Evolutionary conservation across 257 asterid genomes (phyloP).

Genomic region (Solanum medicagineum): DNA sequence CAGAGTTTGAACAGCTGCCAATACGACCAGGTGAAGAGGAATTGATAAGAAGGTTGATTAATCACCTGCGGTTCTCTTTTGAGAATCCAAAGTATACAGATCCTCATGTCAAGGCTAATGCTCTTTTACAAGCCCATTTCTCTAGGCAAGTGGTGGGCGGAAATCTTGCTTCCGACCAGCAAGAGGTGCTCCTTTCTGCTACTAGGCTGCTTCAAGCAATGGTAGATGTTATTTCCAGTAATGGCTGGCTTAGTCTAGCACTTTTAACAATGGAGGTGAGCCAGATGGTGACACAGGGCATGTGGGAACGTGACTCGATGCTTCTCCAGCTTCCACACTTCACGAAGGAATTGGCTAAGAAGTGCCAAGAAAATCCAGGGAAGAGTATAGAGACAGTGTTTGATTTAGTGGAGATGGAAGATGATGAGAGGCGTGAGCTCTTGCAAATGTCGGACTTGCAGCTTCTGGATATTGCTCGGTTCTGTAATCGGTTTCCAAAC

Average conservation of each 20-base stretch:
- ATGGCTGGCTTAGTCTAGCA: conserved; percentile 29
- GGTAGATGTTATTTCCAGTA: conserved; percentile 38
- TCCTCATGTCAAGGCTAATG: conserved; percentile 33
- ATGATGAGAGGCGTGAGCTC: conserved; percentile 24
- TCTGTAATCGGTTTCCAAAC: conserved; percentile 28
- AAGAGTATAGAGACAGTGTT: conserved; percentile 24
- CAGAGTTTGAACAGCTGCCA: conserved; percentile 25
- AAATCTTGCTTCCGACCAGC: conserved; percentile 23
- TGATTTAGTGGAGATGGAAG: conserved; percentile 32
- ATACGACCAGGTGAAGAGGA: conserved; percentile 36
- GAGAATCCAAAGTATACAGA: conserved; percentile 18
- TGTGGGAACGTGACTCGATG: conserved; percentile 33
- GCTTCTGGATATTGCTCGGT: conserved; percentile 24
- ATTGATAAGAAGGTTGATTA: conserved; percentile 23
- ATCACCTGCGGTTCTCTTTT: conserved; percentile 29
- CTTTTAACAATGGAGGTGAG: conserved; percentile 30
- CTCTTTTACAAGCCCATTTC: conserved; percentile 30
- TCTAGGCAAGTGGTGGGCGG: conserved; percentile 22
- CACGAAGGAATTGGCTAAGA: conserved; percentile 30
- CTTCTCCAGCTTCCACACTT: conserved; percentile 31
- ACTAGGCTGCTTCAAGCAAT: conserved; percentile 26
- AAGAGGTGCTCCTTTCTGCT: conserved; percentile 22
- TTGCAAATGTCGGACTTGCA: conserved; percentile 27
- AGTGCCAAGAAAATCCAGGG: conserved; percentile 27
- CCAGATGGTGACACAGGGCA: conserved; percentile 35